Conservation (phyloP, 768 basidiomycete genomes). For the Mycena crocata region DNA sequence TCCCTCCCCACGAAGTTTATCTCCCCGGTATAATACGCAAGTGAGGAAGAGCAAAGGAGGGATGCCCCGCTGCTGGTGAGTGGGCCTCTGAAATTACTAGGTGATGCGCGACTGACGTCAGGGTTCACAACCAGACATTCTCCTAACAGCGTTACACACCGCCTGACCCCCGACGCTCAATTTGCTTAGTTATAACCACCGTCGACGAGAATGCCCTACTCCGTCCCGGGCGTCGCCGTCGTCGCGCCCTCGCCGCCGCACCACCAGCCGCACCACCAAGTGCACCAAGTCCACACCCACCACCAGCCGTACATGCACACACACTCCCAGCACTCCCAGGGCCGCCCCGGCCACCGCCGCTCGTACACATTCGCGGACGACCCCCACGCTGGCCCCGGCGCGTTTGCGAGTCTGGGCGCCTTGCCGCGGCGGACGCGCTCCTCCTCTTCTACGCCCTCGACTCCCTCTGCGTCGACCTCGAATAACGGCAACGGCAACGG, state of each 20-base stretch:
- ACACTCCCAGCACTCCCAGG: constrained; percentile 43
- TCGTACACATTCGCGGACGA: constrained; percentile 43
- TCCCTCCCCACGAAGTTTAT: no score
- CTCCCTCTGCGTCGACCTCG: constrained; percentile 15
- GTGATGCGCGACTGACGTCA: no score
- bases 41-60: no score
- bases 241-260: constrained; percentile 18
- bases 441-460: constrained; percentile 33
- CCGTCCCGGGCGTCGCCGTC: constrained; percentile 34
- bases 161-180: background rate
- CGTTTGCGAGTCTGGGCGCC: constrained; percentile 59
- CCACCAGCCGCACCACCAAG: background rate
- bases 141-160: background rate
- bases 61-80: no score
- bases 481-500: constrained; percentile 12
- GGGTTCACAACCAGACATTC: no score
- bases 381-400: constrained; percentile 54
- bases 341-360: constrained; percentile 50
- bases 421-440: constrained; percentile 55
- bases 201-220: constrained; percentile 44
- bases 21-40: no score
- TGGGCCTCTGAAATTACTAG: no score
- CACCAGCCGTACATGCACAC: constrained; percentile 19
- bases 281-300: no score
- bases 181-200: no score